These are phyloP conservation scores for Aspergillus panamensis DNA, from an alignment of 495 filamentous ascomycete genomes.

Conservation along the genomic window DNA sequence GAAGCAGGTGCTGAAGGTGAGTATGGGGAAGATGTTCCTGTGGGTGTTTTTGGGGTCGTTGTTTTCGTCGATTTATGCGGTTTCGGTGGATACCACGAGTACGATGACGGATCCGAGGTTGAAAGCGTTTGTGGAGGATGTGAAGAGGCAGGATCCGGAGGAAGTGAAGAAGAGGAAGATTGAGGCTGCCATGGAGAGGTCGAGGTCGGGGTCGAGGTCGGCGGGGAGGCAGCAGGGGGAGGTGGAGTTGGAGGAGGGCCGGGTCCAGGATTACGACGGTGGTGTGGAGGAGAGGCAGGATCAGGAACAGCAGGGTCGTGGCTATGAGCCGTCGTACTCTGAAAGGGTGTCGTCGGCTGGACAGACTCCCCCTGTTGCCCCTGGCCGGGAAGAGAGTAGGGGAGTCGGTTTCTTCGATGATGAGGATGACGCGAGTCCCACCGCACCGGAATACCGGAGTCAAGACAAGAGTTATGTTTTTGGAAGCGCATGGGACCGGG, in stretches of 20 bases:
- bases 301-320: background rate
- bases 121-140: constrained; percentile 21
- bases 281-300: background rate
- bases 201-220: constrained; percentile 1
- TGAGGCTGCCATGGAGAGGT: constrained; percentile 16
- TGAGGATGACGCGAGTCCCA: constrained; percentile 42
- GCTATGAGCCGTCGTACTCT: background rate
- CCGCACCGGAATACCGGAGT: constrained; percentile 34
- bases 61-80: constrained; percentile 7
- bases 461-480: constrained; percentile 9
- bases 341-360: background rate
- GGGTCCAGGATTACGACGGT: background rate
- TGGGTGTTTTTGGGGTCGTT: constrained; percentile 13
- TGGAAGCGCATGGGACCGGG: constrained; percentile 43
- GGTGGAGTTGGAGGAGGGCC: constrained; percentile 6
- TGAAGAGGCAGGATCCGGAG: constrained; percentile 21
- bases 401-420: constrained; percentile 29
- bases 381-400: background rate
- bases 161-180: constrained; percentile 27
- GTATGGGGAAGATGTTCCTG: constrained; percentile 26
- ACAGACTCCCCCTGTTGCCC: background rate
- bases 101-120: constrained; percentile 30
- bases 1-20: background rate
- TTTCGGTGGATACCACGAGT: constrained; percentile 15
- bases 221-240: constrained; percentile 11